Evolutionary conservation across 768 basidiomycete species (phyloP).

Genomic region (Naematelia aurantialba): DNA sequence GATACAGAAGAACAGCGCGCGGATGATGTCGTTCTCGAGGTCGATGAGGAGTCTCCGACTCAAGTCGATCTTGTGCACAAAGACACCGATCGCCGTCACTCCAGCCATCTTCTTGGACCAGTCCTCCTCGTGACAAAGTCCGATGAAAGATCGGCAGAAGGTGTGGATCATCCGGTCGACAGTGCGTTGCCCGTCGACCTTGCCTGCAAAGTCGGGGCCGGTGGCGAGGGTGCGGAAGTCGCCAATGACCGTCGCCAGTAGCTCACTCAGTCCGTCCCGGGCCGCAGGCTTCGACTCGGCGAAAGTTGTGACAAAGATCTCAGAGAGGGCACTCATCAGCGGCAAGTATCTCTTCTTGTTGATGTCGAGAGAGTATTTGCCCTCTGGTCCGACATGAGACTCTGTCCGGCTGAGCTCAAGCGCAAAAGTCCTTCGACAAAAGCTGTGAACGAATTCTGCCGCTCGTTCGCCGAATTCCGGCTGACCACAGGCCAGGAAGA

Average conservation of each 20-base stretch:
- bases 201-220: conserved; percentile 25
- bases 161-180: conserved; percentile 63
- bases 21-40: conserved; percentile 82
- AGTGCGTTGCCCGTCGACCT: conserved; percentile 50
- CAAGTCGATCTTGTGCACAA: conserved; percentile 67
- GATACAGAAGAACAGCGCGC: conserved; percentile 81
- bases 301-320: conserved; percentile 71
- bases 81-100: conserved; percentile 74
- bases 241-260: conserved; percentile 63
- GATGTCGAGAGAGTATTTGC: conserved; percentile 29
- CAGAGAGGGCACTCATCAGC: conserved; percentile 56
- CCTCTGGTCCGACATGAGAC: neutral
- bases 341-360: conserved; percentile 42
- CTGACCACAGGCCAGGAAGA: conserved; percentile 34
- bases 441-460: conserved; percentile 63
- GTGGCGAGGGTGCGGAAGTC: conserved; percentile 60
- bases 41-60: conserved; percentile 76
- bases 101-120: conserved; percentile 89
- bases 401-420: conserved; percentile 60
- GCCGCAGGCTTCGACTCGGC: conserved; percentile 51
- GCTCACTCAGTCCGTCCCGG: conserved; percentile 56
- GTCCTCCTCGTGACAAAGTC: conserved; percentile 82
- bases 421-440: conserved; percentile 69
- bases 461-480: conserved; percentile 56
- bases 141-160: conserved; percentile 74